phyloP scores from a whole-genome alignment of 108 stramenopile genomes.

The Craspedostauros australis region DNA sequence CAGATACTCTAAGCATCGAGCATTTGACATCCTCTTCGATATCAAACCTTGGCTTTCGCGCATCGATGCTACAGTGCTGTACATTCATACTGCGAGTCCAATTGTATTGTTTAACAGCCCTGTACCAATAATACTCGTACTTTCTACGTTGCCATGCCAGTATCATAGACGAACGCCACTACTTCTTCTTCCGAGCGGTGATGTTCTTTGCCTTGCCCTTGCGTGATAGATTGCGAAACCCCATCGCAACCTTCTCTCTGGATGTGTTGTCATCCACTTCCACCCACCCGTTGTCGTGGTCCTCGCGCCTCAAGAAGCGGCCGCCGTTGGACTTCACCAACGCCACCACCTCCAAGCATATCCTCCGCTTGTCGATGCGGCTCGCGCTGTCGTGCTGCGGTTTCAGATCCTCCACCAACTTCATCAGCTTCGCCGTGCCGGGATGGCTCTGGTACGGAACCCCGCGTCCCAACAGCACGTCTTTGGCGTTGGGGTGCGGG shows the following conservation, averaged over 20 bases:
- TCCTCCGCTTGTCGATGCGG: constrained; percentile 5
- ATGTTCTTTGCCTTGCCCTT: too few relatives aligned
- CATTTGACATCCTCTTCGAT: too few relatives aligned
- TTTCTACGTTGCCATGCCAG: too few relatives aligned
- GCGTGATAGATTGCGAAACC: constrained; percentile 25
- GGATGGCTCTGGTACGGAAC: constrained; percentile 14
- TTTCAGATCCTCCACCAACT: not conserved
- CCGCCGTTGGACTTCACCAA: constrained; percentile 1
- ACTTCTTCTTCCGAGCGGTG: too few relatives aligned
- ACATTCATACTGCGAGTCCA: too few relatives aligned
- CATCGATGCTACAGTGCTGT: too few relatives aligned
- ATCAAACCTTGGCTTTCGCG: too few relatives aligned
- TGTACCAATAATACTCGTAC: too few relatives aligned
- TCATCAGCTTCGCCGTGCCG: constrained; percentile 16
- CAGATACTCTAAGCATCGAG: too few relatives aligned
- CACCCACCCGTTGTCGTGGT: constrained; percentile 10
- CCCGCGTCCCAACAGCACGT: constrained; percentile 26
- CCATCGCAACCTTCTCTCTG: constrained; percentile 11
- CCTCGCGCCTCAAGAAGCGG: constrained; percentile 14
- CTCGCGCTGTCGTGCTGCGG: constrained; percentile 2
- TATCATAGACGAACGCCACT: too few relatives aligned
- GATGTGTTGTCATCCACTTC: constrained; percentile 15
- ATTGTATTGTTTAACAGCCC: too few relatives aligned
- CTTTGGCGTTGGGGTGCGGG: not conserved
- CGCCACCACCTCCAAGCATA: constrained; percentile 5